Conservation (phyloP, 208 protist species). For the Jaenimonas drosophilae region DNA sequence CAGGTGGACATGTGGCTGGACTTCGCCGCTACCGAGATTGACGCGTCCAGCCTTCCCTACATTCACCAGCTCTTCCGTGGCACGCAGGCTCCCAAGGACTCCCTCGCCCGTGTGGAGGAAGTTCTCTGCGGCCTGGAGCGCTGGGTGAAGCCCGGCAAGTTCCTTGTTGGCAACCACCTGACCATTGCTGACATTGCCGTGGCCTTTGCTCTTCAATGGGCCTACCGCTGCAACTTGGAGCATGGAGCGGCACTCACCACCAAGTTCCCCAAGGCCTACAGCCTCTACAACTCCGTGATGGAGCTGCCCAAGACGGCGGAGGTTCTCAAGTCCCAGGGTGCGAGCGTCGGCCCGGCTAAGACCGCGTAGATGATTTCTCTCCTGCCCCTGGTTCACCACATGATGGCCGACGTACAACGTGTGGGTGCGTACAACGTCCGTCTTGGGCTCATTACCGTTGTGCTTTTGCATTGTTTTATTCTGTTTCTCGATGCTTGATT, state of each 20-base stretch:
- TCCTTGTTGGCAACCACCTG: constrained; percentile 76
- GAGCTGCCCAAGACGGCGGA: constrained; percentile 58
- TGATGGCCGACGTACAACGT: too few relatives aligned
- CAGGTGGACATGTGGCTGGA: constrained; percentile 85
- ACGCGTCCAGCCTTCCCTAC: constrained; percentile 37
- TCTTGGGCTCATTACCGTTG: constrained; percentile 1
- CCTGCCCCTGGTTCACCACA: too few relatives aligned
- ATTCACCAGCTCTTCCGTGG: constrained; percentile 15
- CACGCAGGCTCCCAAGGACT: neutral
- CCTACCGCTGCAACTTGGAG: constrained; percentile 28
- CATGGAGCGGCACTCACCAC: constrained; percentile 36
- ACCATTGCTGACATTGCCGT: constrained; percentile 69
- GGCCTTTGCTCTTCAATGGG: constrained; percentile 47
- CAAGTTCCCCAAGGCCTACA: constrained; percentile 53
- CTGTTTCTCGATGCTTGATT: constrained; percentile 3
- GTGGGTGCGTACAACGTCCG: too few relatives aligned
- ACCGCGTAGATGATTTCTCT: constrained; percentile 22
- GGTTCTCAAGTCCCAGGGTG: constrained; percentile 38
- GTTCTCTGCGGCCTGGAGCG: constrained; percentile 34
- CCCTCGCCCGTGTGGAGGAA: constrained; percentile 9
- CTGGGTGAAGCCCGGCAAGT: constrained; percentile 75
- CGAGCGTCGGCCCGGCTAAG: constrained; percentile 26
- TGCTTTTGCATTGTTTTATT: constrained; percentile 8
- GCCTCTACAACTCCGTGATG: constrained; percentile 75
- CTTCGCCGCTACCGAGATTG: constrained; percentile 65